Evolutionary conservation across 2,329 filamentous ascomycete species (phyloP), one percentile per base, ranked within the genome.

Genomic region (Cadophora sp.): DNA sequence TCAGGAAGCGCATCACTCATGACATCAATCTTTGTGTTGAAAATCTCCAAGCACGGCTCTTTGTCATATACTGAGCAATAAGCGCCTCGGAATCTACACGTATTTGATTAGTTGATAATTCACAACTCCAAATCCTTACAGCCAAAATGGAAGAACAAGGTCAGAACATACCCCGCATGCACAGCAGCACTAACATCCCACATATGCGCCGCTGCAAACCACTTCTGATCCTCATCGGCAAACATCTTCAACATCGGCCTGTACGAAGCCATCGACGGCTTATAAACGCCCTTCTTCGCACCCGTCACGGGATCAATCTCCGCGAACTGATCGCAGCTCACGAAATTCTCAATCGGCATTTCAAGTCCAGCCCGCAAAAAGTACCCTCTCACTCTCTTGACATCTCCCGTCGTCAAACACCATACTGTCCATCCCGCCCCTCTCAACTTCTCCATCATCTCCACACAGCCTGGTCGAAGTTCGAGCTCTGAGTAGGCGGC

Each of bases 161-260:
- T 12, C 37, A 29, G 16, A 51, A 61, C 64, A 22, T 55, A 72
- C 46, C 80, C 84, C n/a, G 80, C 80, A 65, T 79, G 80, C 59
- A 79, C 80, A 9, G 86, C 86, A 3, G 85, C 84, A 22, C 81
- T 80, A 1, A 86, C 85, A 78, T 89, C 86, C 86, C 86, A 88
- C 80, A 85, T 84, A 76, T 88, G 86, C 26, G 85, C 86, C 0
- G 86, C 86, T 0, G 84, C 86, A 74, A 87, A 88, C 85, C 85
- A 88, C 56, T 80, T 81, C 68, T 83, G 77, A 55, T 69, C 71
- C 0, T 78, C 76, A 0, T 73, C 71, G 0, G 72, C 80, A 65
- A 87, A 81, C 60, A 74, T 76, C n/a, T 80, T 79, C 40, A 83
- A 75, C 6, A 84, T 74, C 0, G 80, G 78, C 68, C 76, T 73